Conservation (phyloP, 441 rosid species). For the Arabidopsis hybrid region DNA sequence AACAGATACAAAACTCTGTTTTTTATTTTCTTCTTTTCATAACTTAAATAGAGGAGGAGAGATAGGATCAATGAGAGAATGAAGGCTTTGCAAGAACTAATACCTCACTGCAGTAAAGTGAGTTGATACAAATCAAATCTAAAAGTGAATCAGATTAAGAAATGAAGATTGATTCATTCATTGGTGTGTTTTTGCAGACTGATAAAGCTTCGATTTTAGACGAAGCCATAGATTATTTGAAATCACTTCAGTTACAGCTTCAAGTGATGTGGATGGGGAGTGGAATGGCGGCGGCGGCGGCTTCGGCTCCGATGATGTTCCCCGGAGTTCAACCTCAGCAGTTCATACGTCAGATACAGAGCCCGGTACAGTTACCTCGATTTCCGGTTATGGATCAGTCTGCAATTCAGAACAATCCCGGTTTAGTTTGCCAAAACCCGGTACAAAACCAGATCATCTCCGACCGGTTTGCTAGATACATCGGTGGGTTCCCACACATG, state of each 20-base stretch:
- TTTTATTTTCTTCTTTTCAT: not conserved
- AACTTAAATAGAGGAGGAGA: conserved; percentile 61
- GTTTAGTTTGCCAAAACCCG: conserved; percentile 48
- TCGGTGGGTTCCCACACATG: conserved; percentile 59
- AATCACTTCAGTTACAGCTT: conserved; percentile 79
- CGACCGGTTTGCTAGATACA: conserved; percentile 56
- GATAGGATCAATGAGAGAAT: conserved; percentile 82
- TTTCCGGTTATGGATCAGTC: conserved; percentile 56
- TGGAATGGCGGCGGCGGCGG: conserved; percentile 60
- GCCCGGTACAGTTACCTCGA: conserved; percentile 51
- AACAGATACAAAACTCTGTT: conserved; percentile 4
- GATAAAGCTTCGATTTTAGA: conserved; percentile 86
- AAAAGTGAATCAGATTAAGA: not conserved
- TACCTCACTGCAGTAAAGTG: conserved; percentile 84
- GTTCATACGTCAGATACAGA: conserved; percentile 58
- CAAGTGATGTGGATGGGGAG: conserved; percentile 87
- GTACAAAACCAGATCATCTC: conserved; percentile 53
- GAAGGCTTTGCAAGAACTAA: conserved; percentile 74
- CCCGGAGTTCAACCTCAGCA: conserved; percentile 58
- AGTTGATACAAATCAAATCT: conserved; percentile 15
- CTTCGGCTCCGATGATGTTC: conserved; percentile 62
- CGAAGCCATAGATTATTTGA: conserved; percentile 81
- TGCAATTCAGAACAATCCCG: conserved; percentile 48
- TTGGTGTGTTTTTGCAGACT: conserved; percentile 51
- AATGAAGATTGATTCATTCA: not conserved